These are phyloP conservation scores for Capsicum baccatum DNA, from an alignment of 257 asterid species.

Conservation along the genomic window DNA sequence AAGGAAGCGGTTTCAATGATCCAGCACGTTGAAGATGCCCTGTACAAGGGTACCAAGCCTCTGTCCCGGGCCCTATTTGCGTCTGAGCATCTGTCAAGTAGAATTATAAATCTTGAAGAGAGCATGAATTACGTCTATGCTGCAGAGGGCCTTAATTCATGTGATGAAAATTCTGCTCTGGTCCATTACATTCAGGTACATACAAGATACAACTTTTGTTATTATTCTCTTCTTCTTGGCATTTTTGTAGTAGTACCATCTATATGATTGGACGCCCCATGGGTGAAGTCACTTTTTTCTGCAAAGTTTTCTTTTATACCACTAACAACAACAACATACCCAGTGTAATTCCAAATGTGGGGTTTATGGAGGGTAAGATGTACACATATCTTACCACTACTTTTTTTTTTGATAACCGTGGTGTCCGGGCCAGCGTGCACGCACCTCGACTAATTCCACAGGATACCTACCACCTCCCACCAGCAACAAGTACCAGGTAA, in stretches of 20 bases:
- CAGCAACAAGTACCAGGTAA: no score
- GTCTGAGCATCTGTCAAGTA: conserved; percentile 78
- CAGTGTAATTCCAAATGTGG: no score
- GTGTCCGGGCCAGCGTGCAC: no score
- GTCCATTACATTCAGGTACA: conserved; percentile 92
- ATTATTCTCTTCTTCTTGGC: neutral
- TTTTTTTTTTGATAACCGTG: no score
- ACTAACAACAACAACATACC: neutral
- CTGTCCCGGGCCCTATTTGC: conserved; percentile 69
- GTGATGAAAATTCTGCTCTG: conserved; percentile 93
- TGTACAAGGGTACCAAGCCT: conserved; percentile 71
- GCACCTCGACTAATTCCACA: no score
- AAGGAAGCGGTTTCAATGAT: conserved; percentile 82
- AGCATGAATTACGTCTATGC: conserved; percentile 65
- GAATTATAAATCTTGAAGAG: conserved; percentile 78
- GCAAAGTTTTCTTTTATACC: neutral
- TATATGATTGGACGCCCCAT: conserved; percentile 2
- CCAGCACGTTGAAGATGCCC: conserved; percentile 68
- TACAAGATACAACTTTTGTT: conserved; percentile 7
- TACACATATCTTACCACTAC: neutral
- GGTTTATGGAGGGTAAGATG: neutral
- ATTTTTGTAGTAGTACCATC: conserved; percentile 13
- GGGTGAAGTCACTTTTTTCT: neutral
- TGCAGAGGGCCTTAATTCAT: conserved; percentile 82
- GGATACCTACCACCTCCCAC: no score